Evolutionary conservation across 1,139 yeast species (phyloP).

Genomic region (Spencermartinsiella ligniputridi): DNA sequence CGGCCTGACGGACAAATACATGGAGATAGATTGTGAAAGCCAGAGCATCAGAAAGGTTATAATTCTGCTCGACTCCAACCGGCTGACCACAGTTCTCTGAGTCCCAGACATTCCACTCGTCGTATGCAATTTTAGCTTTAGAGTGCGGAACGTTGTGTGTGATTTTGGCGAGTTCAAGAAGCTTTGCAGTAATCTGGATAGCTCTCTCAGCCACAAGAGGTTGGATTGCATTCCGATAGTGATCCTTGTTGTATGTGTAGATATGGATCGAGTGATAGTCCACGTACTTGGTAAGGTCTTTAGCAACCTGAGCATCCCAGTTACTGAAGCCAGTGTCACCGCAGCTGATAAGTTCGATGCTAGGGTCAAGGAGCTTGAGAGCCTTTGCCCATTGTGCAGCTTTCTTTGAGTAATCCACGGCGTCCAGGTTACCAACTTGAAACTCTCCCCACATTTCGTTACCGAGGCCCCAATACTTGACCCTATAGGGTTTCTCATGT

Average conservation of each 20-base stretch:
- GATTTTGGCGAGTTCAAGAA: conserved; percentile 32
- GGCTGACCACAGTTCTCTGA: conserved; percentile 18
- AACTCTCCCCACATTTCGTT: conserved; percentile 38
- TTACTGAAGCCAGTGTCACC: conserved; percentile 32
- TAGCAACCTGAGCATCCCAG: conserved; percentile 33
- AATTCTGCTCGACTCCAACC: conserved; percentile 34
- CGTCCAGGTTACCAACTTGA: conserved; percentile 36
- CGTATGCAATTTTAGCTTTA: conserved; percentile 33
- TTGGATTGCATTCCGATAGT: conserved; percentile 30
- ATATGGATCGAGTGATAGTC: conserved; percentile 35
- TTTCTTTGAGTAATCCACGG: conserved; percentile 31
- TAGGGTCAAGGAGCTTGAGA: conserved; percentile 32
- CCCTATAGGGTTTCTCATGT: conserved; percentile 34
- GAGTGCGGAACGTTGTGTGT: conserved; percentile 14
- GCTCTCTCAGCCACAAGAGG: conserved; percentile 36
- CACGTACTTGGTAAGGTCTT: conserved; percentile 28
- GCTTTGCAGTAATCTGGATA: conserved; percentile 30
- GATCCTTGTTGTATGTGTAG: conserved; percentile 31
- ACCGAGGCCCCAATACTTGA: conserved; percentile 38
- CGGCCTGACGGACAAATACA: conserved; percentile 34
- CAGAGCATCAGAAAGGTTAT: conserved; percentile 33
- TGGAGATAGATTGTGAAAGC: conserved; percentile 37
- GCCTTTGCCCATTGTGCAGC: conserved; percentile 38
- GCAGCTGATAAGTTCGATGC: conserved; percentile 31
- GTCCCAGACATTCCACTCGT: conserved; percentile 41